Percentiles rank a stretch among this genome's conserved stretches.
Evolutionary conservation across 257 asterid genomes (phyloP).

Genomic region (Solanum dulcamara): DNA sequence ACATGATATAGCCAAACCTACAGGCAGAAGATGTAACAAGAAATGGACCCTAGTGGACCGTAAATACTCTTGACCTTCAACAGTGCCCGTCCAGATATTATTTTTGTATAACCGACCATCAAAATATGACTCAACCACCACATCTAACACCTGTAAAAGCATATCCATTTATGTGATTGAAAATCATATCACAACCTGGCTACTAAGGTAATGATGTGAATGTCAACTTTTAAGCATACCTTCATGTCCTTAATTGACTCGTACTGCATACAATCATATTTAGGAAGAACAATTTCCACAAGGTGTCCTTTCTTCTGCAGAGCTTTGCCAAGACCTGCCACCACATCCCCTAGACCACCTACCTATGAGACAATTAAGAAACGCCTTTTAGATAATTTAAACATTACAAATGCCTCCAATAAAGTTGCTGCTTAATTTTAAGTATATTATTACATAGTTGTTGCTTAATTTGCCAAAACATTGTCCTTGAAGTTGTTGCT

Average conservation of each 20-base stretch:
- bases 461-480: background rate
- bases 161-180: slow-evolving; percentile 3
- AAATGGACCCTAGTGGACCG: slow-evolving; percentile 1
- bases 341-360: slow-evolving; percentile 98
- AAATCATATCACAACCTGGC: background rate
- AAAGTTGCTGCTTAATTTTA: background rate
- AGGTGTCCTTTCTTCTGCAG: slow-evolving; percentile 91
- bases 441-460: background rate
- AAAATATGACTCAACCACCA: slow-evolving; percentile 78
- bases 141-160: slow-evolving; percentile 63
- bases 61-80: slow-evolving; percentile 51
- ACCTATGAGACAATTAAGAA: slow-evolving; percentile 37
- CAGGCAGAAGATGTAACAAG: background rate
- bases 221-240: slow-evolving; percentile 27
- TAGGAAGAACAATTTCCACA: slow-evolving; percentile 85
- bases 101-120: slow-evolving; percentile 74
- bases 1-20: slow-evolving; percentile 5
- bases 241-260: slow-evolving; percentile 52
- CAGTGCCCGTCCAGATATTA: slow-evolving; percentile 92
- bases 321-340: slow-evolving; percentile 90
- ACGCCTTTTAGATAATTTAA: background rate
- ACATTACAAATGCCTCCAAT: background rate
- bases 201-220: background rate
- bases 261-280: slow-evolving; percentile 85
- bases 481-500: background rate